Conservation (phyloP, 139 green algal species). For the Chlamydomonas schloesseri region DNA sequence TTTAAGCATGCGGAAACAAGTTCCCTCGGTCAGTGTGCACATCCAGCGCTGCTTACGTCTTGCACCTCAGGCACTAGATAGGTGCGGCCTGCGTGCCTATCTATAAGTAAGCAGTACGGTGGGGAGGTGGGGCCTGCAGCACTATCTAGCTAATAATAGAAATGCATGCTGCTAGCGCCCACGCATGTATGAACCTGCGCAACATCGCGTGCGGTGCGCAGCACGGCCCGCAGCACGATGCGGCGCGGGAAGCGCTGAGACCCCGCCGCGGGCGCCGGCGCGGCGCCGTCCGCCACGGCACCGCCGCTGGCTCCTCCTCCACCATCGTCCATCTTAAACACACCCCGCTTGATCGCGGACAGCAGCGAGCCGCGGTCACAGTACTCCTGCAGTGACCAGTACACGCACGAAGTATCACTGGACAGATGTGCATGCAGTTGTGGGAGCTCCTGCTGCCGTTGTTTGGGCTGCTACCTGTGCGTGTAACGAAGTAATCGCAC, state of each 20-base stretch:
- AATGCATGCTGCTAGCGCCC: not conserved
- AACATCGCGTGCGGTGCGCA: constrained; percentile 20
- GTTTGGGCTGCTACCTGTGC: too few species aligned
- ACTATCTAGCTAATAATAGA: not conserved
- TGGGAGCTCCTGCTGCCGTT: not conserved
- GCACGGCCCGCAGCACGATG: constrained; percentile 23
- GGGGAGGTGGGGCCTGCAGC: not conserved
- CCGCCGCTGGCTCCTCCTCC: too few species aligned
- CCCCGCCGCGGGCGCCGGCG: not conserved
- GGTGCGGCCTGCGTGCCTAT: too few species aligned
- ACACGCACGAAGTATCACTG: too few species aligned
- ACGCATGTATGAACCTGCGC: not conserved
- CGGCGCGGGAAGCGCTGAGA: not conserved
- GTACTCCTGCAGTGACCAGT: too few species aligned
- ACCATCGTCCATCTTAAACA: not conserved
- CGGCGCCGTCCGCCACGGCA: too few species aligned
- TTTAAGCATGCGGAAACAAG: too few species aligned
- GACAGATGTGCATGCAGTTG: not conserved
- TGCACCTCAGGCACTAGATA: too few species aligned
- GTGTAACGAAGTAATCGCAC: too few species aligned
- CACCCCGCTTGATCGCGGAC: constrained; percentile 23
- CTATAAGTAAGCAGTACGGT: too few species aligned
- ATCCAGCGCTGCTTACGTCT: too few species aligned
- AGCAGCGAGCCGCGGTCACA: constrained; percentile 30
- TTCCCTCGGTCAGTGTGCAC: too few species aligned